A percentile compares a stretch with the other conserved stretches of the same genome.
These are phyloP conservation scores for Didymellaceae sp. DNA, from an alignment of 2,329 filamentous ascomycete species.

Conservation along the genomic window DNA sequence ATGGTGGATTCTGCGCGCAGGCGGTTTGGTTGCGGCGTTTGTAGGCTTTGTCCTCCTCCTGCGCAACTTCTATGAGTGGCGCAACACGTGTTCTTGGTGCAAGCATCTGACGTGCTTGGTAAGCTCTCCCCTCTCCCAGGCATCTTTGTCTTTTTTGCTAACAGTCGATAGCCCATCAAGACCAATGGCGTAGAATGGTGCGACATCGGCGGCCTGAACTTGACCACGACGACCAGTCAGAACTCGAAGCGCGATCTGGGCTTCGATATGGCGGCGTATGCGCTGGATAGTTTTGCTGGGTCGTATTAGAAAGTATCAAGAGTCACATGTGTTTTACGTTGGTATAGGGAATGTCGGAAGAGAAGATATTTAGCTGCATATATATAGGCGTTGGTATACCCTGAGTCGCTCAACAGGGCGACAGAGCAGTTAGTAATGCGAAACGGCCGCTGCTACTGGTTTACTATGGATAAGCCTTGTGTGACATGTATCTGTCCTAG, in stretches of 20 bases:
- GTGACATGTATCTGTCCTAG: too few relatives aligned
- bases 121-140: conserved; percentile 49
- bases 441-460: too few relatives aligned
- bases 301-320: background rate
- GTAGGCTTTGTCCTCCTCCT: conserved; percentile 86
- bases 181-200: conserved; percentile 45
- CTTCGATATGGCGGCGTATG: conserved; percentile 7
- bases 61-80: conserved; percentile 87
- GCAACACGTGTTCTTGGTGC: conserved; percentile 85
- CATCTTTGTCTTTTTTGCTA: background rate
- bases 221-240: conserved; percentile 23
- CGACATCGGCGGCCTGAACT: conserved; percentile 40
- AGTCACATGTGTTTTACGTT: background rate
- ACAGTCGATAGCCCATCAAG: conserved; percentile 26
- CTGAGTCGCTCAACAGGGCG: too few relatives aligned
- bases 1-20: conserved; percentile 90
- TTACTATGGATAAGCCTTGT: too few relatives aligned
- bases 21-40: conserved; percentile 77
- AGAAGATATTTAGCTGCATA: background rate
- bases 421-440: too few relatives aligned
- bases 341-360: too few relatives aligned
- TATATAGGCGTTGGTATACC: background rate
- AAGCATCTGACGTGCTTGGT: conserved; percentile 93
- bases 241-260: conserved; percentile 2
- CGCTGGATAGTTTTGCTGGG: conserved; percentile 7